Percentiles rank a stretch among this genome's conserved stretches.
Conservation (phyloP, 371 early-diverging fungal genomes). For the Apophysomyces elegans region DNA sequence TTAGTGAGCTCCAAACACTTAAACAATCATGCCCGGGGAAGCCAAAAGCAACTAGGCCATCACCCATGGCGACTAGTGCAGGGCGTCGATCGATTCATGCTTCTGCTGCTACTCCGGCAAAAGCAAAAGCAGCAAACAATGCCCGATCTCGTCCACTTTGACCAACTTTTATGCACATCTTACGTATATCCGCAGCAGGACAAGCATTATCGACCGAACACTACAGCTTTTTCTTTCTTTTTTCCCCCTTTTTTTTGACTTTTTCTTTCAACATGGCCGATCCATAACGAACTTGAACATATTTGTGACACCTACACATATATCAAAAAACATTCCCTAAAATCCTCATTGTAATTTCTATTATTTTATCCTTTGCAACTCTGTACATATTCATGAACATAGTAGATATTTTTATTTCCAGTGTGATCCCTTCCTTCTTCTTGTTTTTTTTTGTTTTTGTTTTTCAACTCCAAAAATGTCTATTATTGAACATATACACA, state of each 20-base stretch:
- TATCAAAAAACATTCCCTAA: too few species aligned
- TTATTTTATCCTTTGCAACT: not conserved
- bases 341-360: not conserved
- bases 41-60: not conserved
- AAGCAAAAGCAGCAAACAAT: not conserved
- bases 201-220: too few species aligned
- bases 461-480: not conserved
- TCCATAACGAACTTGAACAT: not conserved
- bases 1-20: conserved; percentile 12
- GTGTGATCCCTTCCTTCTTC: too few species aligned
- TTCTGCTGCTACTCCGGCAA: not conserved
- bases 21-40: not conserved
- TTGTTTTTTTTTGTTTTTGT: not conserved
- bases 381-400: not conserved
- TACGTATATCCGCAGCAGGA: not conserved
- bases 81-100: conserved; percentile 1
- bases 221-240: not conserved
- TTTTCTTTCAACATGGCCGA: not conserved
- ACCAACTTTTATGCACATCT: not conserved
- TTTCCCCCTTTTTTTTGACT: not conserved
- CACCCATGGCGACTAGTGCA: not conserved
- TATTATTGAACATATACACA: too few species aligned
- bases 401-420: not conserved
- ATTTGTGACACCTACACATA: not conserved
- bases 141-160: not conserved